These are phyloP conservation scores for Ormosia semicastrata DNA, from an alignment of 306 rosid genomes.

Conservation along the genomic window DNA sequence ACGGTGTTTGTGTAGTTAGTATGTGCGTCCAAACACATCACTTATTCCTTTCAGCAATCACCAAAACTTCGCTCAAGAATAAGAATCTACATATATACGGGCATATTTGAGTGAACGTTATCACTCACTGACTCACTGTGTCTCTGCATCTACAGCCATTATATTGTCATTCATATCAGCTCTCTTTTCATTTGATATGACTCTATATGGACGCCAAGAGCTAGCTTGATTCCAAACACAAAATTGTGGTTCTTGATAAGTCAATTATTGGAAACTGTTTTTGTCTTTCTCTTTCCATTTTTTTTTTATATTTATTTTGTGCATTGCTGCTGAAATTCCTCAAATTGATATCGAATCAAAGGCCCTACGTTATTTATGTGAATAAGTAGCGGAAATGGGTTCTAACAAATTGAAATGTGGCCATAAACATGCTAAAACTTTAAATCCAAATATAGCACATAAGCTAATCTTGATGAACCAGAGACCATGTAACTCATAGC, in stretches of 20 bases:
- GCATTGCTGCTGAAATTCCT: background rate
- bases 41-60: background rate
- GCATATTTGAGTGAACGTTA: background rate
- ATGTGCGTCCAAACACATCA: background rate
- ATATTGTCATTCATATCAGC: slow-evolving; percentile 24
- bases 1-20: background rate
- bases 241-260: background rate
- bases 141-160: slow-evolving; percentile 35
- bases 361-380: too few relatives aligned
- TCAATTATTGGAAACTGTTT: slow-evolving; percentile 5
- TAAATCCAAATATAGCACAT: too few relatives aligned
- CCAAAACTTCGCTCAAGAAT: background rate
- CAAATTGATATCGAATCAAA: background rate
- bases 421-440: too few relatives aligned
- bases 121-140: background rate
- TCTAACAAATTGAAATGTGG: too few relatives aligned
- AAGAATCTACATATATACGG: background rate
- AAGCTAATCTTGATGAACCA: too few relatives aligned
- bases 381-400: too few relatives aligned
- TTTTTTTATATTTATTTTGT: background rate
- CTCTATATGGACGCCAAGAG: slow-evolving; percentile 13
- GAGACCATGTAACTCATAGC: too few relatives aligned
- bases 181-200: slow-evolving; percentile 17
- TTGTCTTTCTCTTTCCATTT: background rate
- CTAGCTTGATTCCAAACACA: slow-evolving; percentile 7